Percentiles rank a stretch among this genome's conserved stretches.
These are phyloP conservation scores for Agaricus blazei DNA, from an alignment of 768 basidiomycete genomes.

Conservation along the genomic window DNA sequence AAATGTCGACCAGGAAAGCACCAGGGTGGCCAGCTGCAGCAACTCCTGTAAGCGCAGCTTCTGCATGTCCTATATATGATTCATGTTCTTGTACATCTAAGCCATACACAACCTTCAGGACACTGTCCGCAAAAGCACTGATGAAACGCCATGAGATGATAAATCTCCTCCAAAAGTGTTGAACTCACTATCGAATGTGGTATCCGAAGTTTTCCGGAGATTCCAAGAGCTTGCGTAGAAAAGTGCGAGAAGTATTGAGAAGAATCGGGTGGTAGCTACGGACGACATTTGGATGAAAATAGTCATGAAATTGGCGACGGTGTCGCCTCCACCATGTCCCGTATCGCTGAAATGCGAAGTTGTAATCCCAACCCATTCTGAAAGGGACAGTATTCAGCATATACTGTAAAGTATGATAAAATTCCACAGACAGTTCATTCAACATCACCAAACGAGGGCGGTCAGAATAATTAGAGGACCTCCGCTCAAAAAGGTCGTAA, in stretches of 20 bases:
- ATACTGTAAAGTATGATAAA: not conserved
- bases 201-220: conserved; percentile 16
- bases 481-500: conserved; percentile 3
- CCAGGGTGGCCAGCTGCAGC: conserved; percentile 25
- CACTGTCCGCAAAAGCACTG: conserved; percentile 29
- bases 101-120: conserved; percentile 28
- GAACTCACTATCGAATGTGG: conserved; percentile 38
- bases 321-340: conserved; percentile 9
- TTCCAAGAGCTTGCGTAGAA: conserved; percentile 1
- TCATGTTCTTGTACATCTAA: conserved; percentile 26
- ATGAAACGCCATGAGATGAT: not conserved
- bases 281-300: conserved; percentile 9
- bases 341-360: conserved; percentile 2
- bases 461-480: conserved; percentile 5
- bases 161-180: not conserved
- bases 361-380: conserved; percentile 9
- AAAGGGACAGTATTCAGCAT: not conserved
- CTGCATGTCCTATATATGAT: conserved; percentile 25
- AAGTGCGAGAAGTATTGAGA: not conserved
- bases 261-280: conserved; percentile 1
- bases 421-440: conserved; percentile 1
- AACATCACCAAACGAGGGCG: not conserved
- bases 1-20: conserved; percentile 28
- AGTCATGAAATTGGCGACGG: conserved; percentile 7
- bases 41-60: conserved; percentile 21